phyloP scores from a whole-genome alignment of 495 filamentous ascomycete species.

The Penicillium daleae region DNA sequence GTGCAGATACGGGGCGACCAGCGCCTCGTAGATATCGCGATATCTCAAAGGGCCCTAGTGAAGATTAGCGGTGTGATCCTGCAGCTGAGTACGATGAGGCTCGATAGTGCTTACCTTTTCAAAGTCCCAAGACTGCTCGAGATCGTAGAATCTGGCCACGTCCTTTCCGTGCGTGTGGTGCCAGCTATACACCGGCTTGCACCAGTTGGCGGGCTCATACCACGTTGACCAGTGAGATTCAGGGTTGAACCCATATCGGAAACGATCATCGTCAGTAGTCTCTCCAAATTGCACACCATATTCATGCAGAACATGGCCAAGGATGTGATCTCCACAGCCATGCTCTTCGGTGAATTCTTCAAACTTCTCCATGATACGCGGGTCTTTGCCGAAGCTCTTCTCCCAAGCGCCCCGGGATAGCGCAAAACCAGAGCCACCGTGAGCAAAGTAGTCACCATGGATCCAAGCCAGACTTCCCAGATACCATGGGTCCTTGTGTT shows the following conservation, averaged over 20 bases:
- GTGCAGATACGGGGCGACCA: constrained; percentile 26
- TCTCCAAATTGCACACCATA: constrained; percentile 48
- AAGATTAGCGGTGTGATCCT: not conserved
- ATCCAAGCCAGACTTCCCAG: constrained; percentile 54
- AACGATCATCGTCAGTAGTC: constrained; percentile 39
- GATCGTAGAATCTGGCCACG: constrained; percentile 32
- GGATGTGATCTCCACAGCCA: constrained; percentile 54
- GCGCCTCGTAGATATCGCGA: constrained; percentile 30
- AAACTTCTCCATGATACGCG: constrained; percentile 39
- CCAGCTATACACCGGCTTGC: constrained; percentile 53
- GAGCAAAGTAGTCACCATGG: constrained; percentile 52
- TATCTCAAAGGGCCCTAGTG: constrained; percentile 22
- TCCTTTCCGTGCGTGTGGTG: constrained; percentile 45
- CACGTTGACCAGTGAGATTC: constrained; percentile 43
- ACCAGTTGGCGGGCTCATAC: constrained; percentile 44
- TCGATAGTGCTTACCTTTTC: constrained; percentile 16
- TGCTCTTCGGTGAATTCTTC: constrained; percentile 40
- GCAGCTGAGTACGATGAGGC: not conserved
- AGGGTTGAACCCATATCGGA: constrained; percentile 51
- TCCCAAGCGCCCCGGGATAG: constrained; percentile 56
- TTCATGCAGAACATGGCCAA: constrained; percentile 52
- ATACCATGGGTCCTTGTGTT: constrained; percentile 51
- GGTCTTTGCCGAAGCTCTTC: constrained; percentile 35
- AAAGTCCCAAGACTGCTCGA: constrained; percentile 29
- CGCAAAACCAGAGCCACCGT: constrained; percentile 64